Conservation (phyloP, 2,329 filamentous ascomycete species). For the Ciborinia camelliae region DNA sequence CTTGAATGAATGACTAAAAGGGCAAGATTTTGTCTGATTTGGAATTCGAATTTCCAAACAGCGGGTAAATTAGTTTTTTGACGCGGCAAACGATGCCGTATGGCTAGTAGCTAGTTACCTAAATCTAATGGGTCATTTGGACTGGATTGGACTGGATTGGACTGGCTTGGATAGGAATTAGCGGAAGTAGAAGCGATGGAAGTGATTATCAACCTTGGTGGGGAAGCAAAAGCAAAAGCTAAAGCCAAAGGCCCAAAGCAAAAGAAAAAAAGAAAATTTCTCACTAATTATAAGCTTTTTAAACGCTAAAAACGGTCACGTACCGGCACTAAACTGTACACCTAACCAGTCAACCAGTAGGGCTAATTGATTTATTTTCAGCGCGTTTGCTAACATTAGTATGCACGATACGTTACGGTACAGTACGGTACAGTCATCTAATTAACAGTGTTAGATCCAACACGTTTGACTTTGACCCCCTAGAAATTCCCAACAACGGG, state of each 20-base stretch:
- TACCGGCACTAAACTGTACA: too few species aligned
- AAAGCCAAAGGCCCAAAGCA: too few species aligned
- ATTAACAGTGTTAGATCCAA: too few species aligned
- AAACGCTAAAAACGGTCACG: neutral
- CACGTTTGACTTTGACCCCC: neutral
- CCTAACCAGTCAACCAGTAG: neutral
- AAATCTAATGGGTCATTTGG: too few species aligned
- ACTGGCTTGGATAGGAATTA: neutral
- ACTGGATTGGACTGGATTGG: too few species aligned
- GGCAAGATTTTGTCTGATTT: conserved; percentile 1
- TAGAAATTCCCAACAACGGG: neutral
- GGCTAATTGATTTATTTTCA: neutral
- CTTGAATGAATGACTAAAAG: neutral
- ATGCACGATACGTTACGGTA: neutral
- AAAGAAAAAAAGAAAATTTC: too few species aligned
- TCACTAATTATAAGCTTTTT: conserved; percentile 13
- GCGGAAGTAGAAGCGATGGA: neutral
- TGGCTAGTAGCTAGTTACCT: neutral
- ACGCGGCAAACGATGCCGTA: conserved; percentile 8
- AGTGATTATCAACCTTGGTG: too few species aligned
- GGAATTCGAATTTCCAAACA: neutral
- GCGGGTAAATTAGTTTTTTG: conserved; percentile 6
- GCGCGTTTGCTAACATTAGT: neutral
- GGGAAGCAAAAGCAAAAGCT: too few species aligned
- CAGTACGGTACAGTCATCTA: neutral